Percentiles rank a stretch among this genome's conserved stretches.
These are phyloP conservation scores for Sporothrix protearum DNA, from an alignment of 2,329 filamentous ascomycete genomes.

Conservation along the genomic window DNA sequence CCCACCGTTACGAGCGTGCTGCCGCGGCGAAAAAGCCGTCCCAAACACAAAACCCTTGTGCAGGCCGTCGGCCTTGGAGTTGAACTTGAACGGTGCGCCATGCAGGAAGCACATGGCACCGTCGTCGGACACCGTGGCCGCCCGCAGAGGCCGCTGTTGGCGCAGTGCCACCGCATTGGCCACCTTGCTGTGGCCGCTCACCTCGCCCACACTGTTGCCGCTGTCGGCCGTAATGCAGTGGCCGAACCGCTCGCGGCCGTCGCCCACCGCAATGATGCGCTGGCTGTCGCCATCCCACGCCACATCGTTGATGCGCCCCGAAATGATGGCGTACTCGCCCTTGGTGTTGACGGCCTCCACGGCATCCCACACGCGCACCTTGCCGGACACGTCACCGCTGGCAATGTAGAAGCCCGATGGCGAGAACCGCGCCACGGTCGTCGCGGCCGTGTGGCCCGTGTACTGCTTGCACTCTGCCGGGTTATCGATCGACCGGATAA, in stretches of 20 bases:
- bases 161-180: conserved; percentile 90
- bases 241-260: conserved; percentile 89
- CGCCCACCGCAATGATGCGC: conserved; percentile 91
- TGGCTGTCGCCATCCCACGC: conserved; percentile 98
- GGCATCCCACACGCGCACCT: conserved; percentile 89
- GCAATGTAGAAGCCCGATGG: conserved; percentile 94
- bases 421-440: conserved; percentile 89
- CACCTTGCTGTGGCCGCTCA: conserved; percentile 83
- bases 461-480: conserved; percentile 84
- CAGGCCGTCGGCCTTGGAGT: conserved; percentile 70
- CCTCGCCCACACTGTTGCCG: conserved; percentile 92
- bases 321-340: conserved; percentile 91
- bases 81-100: conserved; percentile 94
- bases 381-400: conserved; percentile 80
- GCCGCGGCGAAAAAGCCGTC: conserved; percentile 86
- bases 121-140: conserved; percentile 88
- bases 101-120: conserved; percentile 87
- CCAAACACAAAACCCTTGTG: conserved; percentile 90
- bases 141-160: conserved; percentile 83
- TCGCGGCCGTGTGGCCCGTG: conserved; percentile 81
- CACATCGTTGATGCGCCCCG: conserved; percentile 90
- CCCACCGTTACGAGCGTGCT: conserved; percentile 79
- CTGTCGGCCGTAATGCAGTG: conserved; percentile 94
- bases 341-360: conserved; percentile 81
- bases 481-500: conserved; percentile 89